These are phyloP conservation scores for Pharnaceum exiguum DNA, from an alignment of 148 eudicot genomes.

Conservation along the genomic window DNA sequence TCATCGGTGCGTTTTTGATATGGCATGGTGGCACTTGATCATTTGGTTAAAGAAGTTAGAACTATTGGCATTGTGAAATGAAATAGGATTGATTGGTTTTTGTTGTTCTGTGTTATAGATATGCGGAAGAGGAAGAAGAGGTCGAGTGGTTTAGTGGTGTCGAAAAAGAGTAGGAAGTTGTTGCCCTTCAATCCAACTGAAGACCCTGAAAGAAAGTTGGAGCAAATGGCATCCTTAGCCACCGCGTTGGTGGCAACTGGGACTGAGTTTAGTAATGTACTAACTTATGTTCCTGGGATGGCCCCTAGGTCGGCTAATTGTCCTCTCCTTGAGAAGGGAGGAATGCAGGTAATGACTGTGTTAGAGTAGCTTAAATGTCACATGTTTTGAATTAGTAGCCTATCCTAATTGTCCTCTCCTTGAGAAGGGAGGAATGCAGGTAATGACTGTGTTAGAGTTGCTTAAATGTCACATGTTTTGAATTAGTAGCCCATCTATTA, in stretches of 20 bases:
- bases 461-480: not conserved
- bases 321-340: slow-evolving; percentile 62
- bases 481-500: too few relatives aligned
- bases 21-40: too few relatives aligned
- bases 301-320: slow-evolving; percentile 79
- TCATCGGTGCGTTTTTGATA: not conserved
- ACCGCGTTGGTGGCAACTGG: slow-evolving; percentile 74
- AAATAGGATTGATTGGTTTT: not conserved
- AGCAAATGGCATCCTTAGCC: slow-evolving; percentile 94
- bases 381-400: not conserved
- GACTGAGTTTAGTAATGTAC: slow-evolving; percentile 74
- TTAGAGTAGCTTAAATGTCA: not conserved
- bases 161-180: slow-evolving; percentile 80
- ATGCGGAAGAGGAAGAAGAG: slow-evolving; percentile 53
- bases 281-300: slow-evolving; percentile 75
- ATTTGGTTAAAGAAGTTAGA: too few relatives aligned
- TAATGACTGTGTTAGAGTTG: slow-evolving; percentile 9
- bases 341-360: slow-evolving; percentile 74
- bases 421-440: slow-evolving; percentile 95
- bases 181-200: slow-evolving; percentile 74
- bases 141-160: slow-evolving; percentile 28
- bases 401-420: slow-evolving; percentile 60
- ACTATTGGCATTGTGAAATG: too few relatives aligned
- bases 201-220: slow-evolving; percentile 56
- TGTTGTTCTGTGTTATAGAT: slow-evolving; percentile 28